Evolutionary conservation across 495 filamentous ascomycete species (phyloP).

Genomic region (Corynascus novoguineensis): DNA sequence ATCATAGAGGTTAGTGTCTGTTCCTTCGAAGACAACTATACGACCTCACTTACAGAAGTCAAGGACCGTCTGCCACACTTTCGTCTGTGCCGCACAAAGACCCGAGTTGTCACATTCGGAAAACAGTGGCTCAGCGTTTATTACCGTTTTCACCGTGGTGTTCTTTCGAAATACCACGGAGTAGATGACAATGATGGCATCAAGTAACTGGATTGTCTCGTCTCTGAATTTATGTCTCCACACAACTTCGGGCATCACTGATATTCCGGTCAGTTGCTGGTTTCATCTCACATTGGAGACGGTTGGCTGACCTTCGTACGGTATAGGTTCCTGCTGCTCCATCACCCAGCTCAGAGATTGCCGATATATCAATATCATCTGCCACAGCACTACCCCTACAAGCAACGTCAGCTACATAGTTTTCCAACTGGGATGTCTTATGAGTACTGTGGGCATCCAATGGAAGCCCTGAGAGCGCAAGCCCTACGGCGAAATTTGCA

Average conservation of each 20-base stretch:
- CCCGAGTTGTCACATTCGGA: slow-evolving; percentile 13
- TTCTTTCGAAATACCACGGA: slow-evolving; percentile 19
- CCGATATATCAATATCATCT: slow-evolving; percentile 27
- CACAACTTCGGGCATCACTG: slow-evolving; percentile 2
- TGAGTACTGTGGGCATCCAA: too few relatives aligned
- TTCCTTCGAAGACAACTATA: too few relatives aligned
- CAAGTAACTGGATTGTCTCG: slow-evolving; percentile 16
- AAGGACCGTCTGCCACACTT: slow-evolving; percentile 9
- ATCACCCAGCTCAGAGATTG: slow-evolving; percentile 14
- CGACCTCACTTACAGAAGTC: slow-evolving; percentile 28
- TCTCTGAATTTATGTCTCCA: slow-evolving; percentile 16
- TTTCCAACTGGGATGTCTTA: too few relatives aligned
- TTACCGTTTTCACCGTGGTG: slow-evolving; percentile 12
- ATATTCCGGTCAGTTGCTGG: slow-evolving; percentile 5
- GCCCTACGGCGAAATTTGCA: too few relatives aligned
- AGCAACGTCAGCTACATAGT: too few relatives aligned
- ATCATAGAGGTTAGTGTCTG: slow-evolving; percentile 2
- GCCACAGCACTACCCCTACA: slow-evolving; percentile 20
- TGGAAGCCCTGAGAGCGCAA: too few relatives aligned
- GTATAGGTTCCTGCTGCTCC: slow-evolving; percentile 11
- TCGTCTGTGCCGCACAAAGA: slow-evolving; percentile 10
- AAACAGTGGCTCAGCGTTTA: slow-evolving; percentile 1
- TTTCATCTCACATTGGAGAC: too few relatives aligned
- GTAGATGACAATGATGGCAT: slow-evolving; percentile 22
- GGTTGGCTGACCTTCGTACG: slow-evolving; percentile 11